A percentile compares a stretch with the other conserved stretches of the same genome.
These are phyloP conservation scores for Cicer pinnatifidum DNA, from an alignment of 306 rosid species.

Conservation along the genomic window DNA sequence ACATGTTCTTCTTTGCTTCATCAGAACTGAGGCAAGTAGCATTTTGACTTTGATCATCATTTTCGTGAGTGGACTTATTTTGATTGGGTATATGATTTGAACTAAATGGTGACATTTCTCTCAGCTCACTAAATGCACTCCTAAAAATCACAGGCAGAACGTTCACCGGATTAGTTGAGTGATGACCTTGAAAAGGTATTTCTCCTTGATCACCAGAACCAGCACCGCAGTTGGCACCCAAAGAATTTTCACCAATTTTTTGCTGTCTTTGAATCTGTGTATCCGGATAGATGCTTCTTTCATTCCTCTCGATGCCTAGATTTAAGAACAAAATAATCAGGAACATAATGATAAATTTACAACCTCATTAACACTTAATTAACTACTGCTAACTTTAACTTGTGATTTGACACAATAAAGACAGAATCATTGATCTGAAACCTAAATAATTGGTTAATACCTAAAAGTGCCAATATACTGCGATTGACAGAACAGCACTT, in stretches of 20 bases:
- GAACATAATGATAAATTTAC: not conserved
- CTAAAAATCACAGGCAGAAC: slow-evolving; percentile 54
- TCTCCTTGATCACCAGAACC: slow-evolving; percentile 54
- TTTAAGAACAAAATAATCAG: slow-evolving; percentile 39
- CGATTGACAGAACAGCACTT: slow-evolving; percentile 4
- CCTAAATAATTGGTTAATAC: slow-evolving; percentile 26
- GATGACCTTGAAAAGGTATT: slow-evolving; percentile 48
- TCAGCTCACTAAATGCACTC: slow-evolving; percentile 74
- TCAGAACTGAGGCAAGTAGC: slow-evolving; percentile 47
- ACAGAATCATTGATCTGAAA: slow-evolving; percentile 35
- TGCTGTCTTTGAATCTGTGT: slow-evolving; percentile 57
- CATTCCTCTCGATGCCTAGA: slow-evolving; percentile 59
- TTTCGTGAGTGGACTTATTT: slow-evolving; percentile 42
- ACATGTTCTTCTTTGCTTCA: slow-evolving; percentile 44
- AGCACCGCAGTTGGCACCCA: slow-evolving; percentile 45
- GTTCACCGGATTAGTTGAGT: slow-evolving; percentile 41
- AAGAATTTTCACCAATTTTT: slow-evolving; percentile 43
- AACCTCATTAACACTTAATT: slow-evolving; percentile 31
- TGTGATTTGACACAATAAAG: slow-evolving; percentile 28
- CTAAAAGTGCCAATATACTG: not conserved
- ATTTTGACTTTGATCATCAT: slow-evolving; percentile 46
- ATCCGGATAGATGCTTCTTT: slow-evolving; percentile 46
- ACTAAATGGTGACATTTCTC: slow-evolving; percentile 47
- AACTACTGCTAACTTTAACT: slow-evolving; percentile 28
- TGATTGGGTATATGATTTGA: slow-evolving; percentile 48